Base-by-base conservation (phyloP, 768 basidiomycete species). In the Boletus subparvulus region DNA sequence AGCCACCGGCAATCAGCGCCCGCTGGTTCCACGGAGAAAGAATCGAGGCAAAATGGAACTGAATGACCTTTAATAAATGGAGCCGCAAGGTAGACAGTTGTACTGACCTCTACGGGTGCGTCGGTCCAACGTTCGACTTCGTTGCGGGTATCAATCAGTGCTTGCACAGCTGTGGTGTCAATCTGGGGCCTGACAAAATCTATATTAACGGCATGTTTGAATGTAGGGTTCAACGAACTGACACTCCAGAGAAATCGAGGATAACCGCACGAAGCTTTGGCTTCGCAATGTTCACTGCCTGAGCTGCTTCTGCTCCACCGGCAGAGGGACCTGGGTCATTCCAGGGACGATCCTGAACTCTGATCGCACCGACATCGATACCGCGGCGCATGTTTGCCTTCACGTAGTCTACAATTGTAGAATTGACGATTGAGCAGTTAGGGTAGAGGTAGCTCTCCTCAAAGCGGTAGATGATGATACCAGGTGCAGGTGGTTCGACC, bases 1-100 rank as follows among this genome's bases (percentile, higher is more conserved):
- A 98, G 3, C 93, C 93, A 56, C 89, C 95, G 5, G 94, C 92
- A 46, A 93, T 75, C 35, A 95, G 80, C 6, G 92, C 91, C 48
- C 95, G 88, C 52, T 89, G 84, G 56, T 93, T 91, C 96, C 95
- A 99, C 0, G 94, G 94, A 2, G 92, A 94, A 52, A 95, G 83
- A 36, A 98, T 79, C 36, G 90, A 85, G 6, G 92, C 88, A 69
- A 99, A 99, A 76, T 98, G 96, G 80, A 97, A 98, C 82, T 93
- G 69, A 35, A 77, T 66, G 19, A 48, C 21, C 49, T 36, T 61
- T 59, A 33, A 46, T 47, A 21, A 56, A n/a, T 41, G 39, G 17
- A 26, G 35, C 24, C 4, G 10, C 4, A 19, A 24, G 24, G 50
- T 14, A 11, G 37, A 54, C 30, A 37, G 8, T 46, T 32, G 36